Conservation (phyloP, 164 flowering plant genomes). For the Stephania yunnanensis region DNA sequence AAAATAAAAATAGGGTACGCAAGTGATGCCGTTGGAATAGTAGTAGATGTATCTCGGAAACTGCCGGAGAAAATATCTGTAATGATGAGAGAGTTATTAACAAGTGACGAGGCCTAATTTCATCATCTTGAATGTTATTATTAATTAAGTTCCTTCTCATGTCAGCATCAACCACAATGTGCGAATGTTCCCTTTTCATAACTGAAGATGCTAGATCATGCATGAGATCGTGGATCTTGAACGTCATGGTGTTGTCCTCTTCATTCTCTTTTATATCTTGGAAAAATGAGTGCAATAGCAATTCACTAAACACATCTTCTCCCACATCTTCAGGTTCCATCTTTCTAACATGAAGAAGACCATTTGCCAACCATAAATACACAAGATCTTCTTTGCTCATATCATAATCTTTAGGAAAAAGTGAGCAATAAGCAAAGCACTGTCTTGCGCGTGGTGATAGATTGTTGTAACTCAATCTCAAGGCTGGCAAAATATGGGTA, state of each 20-base stretch:
- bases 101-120: not conserved
- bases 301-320: not conserved
- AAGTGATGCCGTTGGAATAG: too few relatives aligned
- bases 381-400: constrained; percentile 12
- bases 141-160: not conserved
- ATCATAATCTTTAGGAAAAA: constrained; percentile 17
- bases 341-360: constrained; percentile 1
- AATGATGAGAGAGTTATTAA: too few relatives aligned
- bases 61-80: too few relatives aligned
- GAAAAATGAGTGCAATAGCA: constrained; percentile 9
- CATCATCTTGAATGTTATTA: not conserved
- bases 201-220: constrained; percentile 11
- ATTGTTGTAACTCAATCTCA: constrained; percentile 16
- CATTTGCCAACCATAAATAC: constrained; percentile 20
- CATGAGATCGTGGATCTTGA: constrained; percentile 12
- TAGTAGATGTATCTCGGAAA: too few relatives aligned
- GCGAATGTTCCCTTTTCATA: not conserved
- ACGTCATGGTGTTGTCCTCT: not conserved
- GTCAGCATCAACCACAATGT: not conserved
- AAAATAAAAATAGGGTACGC: too few relatives aligned
- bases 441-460: constrained; percentile 7
- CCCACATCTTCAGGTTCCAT: constrained; percentile 5
- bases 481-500: constrained; percentile 14
- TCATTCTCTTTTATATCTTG: constrained; percentile 7
- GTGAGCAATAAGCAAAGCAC: constrained; percentile 19